These are phyloP conservation scores for Aurinia saxatilis DNA, from an alignment of 345 rosid species.

Conservation along the genomic window DNA sequence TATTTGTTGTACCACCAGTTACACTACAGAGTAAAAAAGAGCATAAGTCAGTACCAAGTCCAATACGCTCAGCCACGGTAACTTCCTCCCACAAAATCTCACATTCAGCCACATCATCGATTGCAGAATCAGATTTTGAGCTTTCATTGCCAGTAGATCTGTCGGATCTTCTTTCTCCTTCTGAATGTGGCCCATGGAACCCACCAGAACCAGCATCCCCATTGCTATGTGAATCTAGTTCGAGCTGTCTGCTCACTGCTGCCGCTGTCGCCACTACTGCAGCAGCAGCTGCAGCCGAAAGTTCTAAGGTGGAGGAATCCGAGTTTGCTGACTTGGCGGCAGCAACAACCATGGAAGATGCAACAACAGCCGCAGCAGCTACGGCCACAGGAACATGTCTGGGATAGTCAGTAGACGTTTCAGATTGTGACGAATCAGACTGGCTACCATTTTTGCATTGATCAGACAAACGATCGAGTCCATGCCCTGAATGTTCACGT, in stretches of 20 bases:
- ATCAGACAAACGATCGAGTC: conserved; percentile 27
- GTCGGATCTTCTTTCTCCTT: conserved; percentile 58
- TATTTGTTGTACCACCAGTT: conserved; percentile 12
- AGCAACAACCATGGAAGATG: conserved; percentile 94
- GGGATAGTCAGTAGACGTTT: conserved; percentile 36
- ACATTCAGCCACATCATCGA: conserved; percentile 82
- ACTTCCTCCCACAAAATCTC: conserved; percentile 92
- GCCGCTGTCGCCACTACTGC: conserved; percentile 84
- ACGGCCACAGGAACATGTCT: conserved; percentile 79
- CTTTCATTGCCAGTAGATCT: conserved; percentile 55
- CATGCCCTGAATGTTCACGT: conserved; percentile 37
- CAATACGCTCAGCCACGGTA: conserved; percentile 87
- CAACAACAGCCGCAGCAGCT: conserved; percentile 93
- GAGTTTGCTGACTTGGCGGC: conserved; percentile 55
- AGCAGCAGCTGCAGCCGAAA: conserved; percentile 92
- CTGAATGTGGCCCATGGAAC: conserved; percentile 38
- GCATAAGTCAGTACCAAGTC: conserved; percentile 63
- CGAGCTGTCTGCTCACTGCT: conserved; percentile 61
- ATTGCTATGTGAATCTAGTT: conserved; percentile 43
- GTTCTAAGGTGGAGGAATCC: conserved; percentile 54
- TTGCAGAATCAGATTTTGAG: conserved; percentile 51
- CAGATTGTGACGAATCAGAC: conserved; percentile 36
- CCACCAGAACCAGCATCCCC: conserved; percentile 48
- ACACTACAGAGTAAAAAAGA: conserved; percentile 18
- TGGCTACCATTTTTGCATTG: conserved; percentile 31